Evolutionary conservation across 2,329 filamentous ascomycete genomes (phyloP).

Genomic region (Clonostachys rhizophaga): DNA sequence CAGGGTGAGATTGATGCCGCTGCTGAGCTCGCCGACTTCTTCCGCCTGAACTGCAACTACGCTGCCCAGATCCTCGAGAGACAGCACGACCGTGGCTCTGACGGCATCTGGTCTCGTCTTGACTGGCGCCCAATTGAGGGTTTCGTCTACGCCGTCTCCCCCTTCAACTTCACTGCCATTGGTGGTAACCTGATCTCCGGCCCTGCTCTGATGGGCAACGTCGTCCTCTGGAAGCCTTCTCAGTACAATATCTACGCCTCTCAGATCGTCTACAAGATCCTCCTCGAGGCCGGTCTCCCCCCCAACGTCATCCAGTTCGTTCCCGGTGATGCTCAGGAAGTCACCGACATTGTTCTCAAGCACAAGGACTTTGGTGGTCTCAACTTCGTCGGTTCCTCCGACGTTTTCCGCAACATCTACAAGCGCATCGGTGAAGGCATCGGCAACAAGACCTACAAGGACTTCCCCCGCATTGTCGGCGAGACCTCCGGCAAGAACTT

Average conservation of each 20-base stretch:
- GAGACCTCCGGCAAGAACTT: slow-evolving; percentile 50
- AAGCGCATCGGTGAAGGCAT: slow-evolving; percentile 14
- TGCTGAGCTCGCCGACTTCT: slow-evolving; percentile 29
- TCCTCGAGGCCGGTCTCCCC: slow-evolving; percentile 30
- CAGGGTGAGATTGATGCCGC: slow-evolving; percentile 30
- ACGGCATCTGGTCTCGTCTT: slow-evolving; percentile 8
- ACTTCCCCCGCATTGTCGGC: slow-evolving; percentile 37
- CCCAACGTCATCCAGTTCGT: slow-evolving; percentile 26
- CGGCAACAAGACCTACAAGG: slow-evolving; percentile 17
- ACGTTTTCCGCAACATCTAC: slow-evolving; percentile 23
- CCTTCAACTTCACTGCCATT: slow-evolving; percentile 37
- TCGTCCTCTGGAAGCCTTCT: slow-evolving; percentile 33
- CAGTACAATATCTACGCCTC: slow-evolving; percentile 20
- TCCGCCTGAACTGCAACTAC: slow-evolving; percentile 20
- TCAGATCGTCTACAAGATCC: slow-evolving; percentile 25
- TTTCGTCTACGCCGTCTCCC: slow-evolving; percentile 32
- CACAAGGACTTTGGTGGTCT: slow-evolving; percentile 27
- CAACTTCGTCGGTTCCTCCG: slow-evolving; percentile 24
- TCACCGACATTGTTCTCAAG: slow-evolving; percentile 19
- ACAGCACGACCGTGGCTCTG: slow-evolving; percentile 20
- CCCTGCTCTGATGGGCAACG: slow-evolving; percentile 30
- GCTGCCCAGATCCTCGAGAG: slow-evolving; percentile 24
- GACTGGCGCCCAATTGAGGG: slow-evolving; percentile 32
- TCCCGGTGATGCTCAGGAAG: slow-evolving; percentile 23
- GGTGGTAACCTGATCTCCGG: slow-evolving; percentile 23